Evolutionary conservation across 305 asterid genomes (phyloP).

Genomic region (Fraxinus platypoda): DNA sequence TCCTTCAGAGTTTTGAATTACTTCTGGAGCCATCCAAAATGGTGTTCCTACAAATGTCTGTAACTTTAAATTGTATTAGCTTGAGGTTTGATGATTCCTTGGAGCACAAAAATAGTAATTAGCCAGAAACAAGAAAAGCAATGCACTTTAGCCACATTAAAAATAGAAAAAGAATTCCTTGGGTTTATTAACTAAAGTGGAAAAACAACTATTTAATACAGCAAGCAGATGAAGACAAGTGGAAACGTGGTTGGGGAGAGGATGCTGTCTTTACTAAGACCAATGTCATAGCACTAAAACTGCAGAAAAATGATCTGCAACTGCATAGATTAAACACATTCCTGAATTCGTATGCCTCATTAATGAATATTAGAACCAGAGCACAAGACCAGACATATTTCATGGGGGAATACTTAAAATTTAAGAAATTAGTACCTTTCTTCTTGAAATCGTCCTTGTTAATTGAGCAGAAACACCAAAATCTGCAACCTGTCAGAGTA

Average conservation of each 20-base stretch:
- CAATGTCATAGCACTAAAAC: not conserved
- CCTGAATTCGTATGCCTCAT: not conserved
- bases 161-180: conserved; percentile 6
- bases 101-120: conserved; percentile 21
- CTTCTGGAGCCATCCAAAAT: conserved; percentile 99
- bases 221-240: conserved; percentile 14
- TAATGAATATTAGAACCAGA: not conserved
- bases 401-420: conserved; percentile 13
- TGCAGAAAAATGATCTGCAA: conserved; percentile 1
- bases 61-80: conserved; percentile 54
- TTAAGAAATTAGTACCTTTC: conserved; percentile 59
- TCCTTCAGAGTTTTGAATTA: conserved; percentile 96
- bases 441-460: conserved; percentile 85
- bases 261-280: not conserved
- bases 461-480: conserved; percentile 98
- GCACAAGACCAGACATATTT: conserved; percentile 13
- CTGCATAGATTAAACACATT: not conserved
- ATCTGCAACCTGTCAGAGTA: conserved; percentile 76
- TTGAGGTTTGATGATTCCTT: conserved; percentile 33
- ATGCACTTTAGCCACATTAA: conserved; percentile 23
- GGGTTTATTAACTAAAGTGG: conserved; percentile 10
- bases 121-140: conserved; percentile 21
- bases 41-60: conserved; percentile 99
- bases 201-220: not conserved
- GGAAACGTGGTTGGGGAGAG: not conserved